A percentile compares a stretch with the other conserved stretches of the same genome.
phyloP scores from a whole-genome alignment of 768 basidiomycete species.

The Antrodiella citrinella region DNA sequence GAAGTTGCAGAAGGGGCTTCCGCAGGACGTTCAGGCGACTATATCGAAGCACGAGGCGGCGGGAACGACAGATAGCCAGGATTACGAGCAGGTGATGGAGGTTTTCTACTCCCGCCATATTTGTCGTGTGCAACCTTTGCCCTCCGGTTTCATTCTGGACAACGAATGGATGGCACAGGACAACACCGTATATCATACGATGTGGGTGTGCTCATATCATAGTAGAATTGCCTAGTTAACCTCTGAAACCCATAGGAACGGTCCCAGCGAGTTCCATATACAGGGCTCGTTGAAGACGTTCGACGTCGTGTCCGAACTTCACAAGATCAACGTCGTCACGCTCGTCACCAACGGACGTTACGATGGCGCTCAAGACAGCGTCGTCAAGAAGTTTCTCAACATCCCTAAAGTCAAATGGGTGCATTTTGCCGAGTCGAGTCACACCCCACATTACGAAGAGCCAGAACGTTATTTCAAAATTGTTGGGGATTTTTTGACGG shows the following conservation, averaged over 20 bases:
- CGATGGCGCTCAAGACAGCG: constrained; percentile 34
- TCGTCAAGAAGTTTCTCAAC: constrained; percentile 27
- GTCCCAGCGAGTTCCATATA: constrained; percentile 30
- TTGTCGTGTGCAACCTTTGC: constrained; percentile 39
- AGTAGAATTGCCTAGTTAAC: too few relatives aligned
- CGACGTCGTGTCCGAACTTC: constrained; percentile 36
- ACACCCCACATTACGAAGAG: constrained; percentile 37
- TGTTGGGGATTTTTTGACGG: constrained; percentile 25
- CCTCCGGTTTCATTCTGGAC: constrained; percentile 26
- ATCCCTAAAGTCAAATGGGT: constrained; percentile 37
- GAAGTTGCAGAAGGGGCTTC: constrained; percentile 28
- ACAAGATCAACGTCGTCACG: constrained; percentile 29
- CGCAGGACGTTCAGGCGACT: constrained; percentile 25
- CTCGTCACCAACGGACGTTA: constrained; percentile 31
- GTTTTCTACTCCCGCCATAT: constrained; percentile 35
- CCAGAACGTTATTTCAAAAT: constrained; percentile 30
- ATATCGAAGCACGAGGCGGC: constrained; percentile 33
- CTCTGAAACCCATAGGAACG: constrained; percentile 18
- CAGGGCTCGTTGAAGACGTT: constrained; percentile 37
- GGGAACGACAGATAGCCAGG: constrained; percentile 32
- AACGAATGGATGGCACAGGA: constrained; percentile 33
- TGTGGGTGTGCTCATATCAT: constrained; percentile 30
- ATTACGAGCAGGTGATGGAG: constrained; percentile 36
- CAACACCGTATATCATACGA: constrained; percentile 38
- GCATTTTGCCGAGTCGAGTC: constrained; percentile 35